phyloP scores from a whole-genome alignment of 2,329 filamentous ascomycete genomes.

The Neopestalotiopsis clavispora region DNA sequence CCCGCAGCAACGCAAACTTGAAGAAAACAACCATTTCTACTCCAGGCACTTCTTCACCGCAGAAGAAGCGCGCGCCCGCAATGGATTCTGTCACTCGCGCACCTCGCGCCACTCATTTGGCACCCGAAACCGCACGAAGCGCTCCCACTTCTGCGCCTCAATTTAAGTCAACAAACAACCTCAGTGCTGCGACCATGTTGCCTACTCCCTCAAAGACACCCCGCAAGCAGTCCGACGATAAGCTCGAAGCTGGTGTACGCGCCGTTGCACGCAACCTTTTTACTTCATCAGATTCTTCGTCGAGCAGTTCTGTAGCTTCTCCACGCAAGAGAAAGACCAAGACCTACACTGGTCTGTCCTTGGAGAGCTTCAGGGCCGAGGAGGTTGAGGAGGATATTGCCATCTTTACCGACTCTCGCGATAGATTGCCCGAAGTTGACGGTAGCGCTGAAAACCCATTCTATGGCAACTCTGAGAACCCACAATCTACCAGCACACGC shows the following conservation, averaged over 20 bases:
- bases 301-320: conserved; percentile 57
- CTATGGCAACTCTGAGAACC: conserved; percentile 50
- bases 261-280: conserved; percentile 67
- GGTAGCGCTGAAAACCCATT: conserved; percentile 75
- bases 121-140: conserved; percentile 38
- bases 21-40: conserved; percentile 41
- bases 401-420: conserved; percentile 81
- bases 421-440: conserved; percentile 74
- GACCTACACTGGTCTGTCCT: conserved; percentile 58
- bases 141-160: conserved; percentile 45
- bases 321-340: conserved; percentile 63
- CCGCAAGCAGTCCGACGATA: conserved; percentile 61
- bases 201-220: conserved; percentile 82
- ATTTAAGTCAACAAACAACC: conserved; percentile 33
- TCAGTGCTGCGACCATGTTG: conserved; percentile 58
- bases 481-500: conserved; percentile 47
- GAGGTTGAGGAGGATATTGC: conserved; percentile 65
- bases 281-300: conserved; percentile 52
- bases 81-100: conserved; percentile 54
- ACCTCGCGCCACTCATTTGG: conserved; percentile 46
- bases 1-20: conserved; percentile 31
- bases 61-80: conserved; percentile 54
- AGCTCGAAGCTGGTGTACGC: conserved; percentile 55
- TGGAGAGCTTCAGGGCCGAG: conserved; percentile 64
- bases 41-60: conserved; percentile 48